Evolutionary conservation across 192 early-diverging fungal species (phyloP), one percentile per base, ranked within the genome.

Genomic region (Mortierella antarctica): DNA sequence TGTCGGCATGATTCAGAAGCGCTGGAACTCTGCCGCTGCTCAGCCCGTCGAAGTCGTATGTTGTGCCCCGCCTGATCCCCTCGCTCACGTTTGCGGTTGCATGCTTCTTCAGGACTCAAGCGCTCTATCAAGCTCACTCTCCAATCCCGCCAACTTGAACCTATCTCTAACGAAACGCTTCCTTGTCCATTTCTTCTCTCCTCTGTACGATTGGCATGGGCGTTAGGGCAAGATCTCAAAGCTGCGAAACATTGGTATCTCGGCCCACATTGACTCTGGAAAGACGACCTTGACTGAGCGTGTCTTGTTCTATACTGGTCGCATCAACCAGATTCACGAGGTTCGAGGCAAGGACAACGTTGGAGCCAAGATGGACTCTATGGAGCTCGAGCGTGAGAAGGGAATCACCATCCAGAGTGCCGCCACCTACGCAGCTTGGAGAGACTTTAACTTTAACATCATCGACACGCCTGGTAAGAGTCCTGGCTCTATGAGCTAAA

Each of bases 311-410:
- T 94, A 94, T 76, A 93, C 94, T 15, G 94, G 94, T 18, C 90
- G 93, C 60, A 95, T 95, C 86, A 94, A 93, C 85, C 91, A 92
- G 75, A 95, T 95, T 75, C 94, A 95, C 83, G 93, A 95, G 71
- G 93, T 95, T 42, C 92, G 94, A 70, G 93, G 93, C 68, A 89
- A 88, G 70, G 93, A 95, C 79, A 91, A 91, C 79, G 95, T 97
- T 48, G 98, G 96, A 61, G 98, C 98, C 13, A 98, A 96, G 75
- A 99, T 99, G 98, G 98, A 99, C 86, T 97, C 95, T 47, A 99
- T 99, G 98, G 96, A 98, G 39, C 88, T 98, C 21, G 98, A 98
- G 87, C 89, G 96, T 68, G 98, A 99, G 83, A 92, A 93, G 84
- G 94, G 94, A 44, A 95, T 95, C 71, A 95, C 94, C 40, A 95